Base-by-base conservation (phyloP, 768 basidiomycete genomes). In the Clavulina sp. region DNA sequence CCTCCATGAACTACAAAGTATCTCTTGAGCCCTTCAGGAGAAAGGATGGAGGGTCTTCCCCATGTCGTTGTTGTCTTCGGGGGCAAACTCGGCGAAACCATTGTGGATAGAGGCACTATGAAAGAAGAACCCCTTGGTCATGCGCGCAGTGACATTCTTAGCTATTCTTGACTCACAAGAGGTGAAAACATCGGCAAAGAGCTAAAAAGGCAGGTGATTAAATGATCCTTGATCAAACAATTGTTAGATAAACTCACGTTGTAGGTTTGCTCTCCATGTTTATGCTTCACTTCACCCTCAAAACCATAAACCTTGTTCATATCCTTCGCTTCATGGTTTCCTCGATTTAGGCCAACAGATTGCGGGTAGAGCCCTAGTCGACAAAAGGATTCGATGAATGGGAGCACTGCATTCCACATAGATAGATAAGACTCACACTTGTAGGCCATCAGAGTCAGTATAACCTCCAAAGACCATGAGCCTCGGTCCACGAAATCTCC, bases 1-100 rank as follows among this genome's bases (percentile, higher is more conserved):
- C 95, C 95, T 7, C 95, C 93, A 60, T 99, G 95, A 4, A 93
- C 87, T 56, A 97, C 78, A 58, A 95, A 93, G 67, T 83, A 95
- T 28, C 92, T 80, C 63, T 87, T 91, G 49, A 70, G 64, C 5
- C 89, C 91, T 51, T 85, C 71, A 1, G 84, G 75, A 16, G 85
- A 85, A 26, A 99, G 69, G 55, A 96, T 95, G 3, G 78, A 70
- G 5, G 69, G 53, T 24, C 41, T 50, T 68, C 21, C 60, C 61
- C 32, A 23, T 65, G 58, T 18, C 62, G 63, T 38, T 63, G 64
- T 49, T 66, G 64, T 49, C 4, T 74, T 70, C 36, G 76, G 79
- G 9, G 63, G 70, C 63, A 74, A 73, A 1, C 85, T 79, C 19
- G 87, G 80, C 57, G 72, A 76, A 49, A 99, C 66, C 44, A 97